These are phyloP conservation scores for Cladosporium austrohemisphaericum DNA, from an alignment of 2,329 filamentous ascomycete species.

Conservation along the genomic window DNA sequence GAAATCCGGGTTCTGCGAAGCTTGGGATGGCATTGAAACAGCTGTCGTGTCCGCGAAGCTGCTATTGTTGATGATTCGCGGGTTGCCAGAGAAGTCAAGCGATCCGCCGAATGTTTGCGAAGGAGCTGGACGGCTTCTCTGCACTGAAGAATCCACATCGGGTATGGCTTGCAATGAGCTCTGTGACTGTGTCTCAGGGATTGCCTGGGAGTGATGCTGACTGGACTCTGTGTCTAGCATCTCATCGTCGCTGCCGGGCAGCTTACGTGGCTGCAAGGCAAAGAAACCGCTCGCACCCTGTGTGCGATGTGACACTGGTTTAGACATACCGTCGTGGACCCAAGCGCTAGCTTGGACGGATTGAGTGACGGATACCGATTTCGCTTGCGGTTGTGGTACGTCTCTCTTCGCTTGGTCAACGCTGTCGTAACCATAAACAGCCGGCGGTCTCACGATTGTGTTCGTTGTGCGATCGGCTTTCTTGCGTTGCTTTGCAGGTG, in stretches of 20 bases:
- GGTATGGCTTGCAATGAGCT: slow-evolving; percentile 13
- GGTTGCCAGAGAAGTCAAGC: slow-evolving; percentile 3
- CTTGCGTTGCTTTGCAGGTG: slow-evolving; percentile 2
- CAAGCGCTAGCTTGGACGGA: slow-evolving; percentile 12
- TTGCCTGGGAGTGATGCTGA: too few species aligned
- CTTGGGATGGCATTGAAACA: background rate
- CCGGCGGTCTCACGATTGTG: background rate
- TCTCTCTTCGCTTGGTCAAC: slow-evolving; percentile 2
- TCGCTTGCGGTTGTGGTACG: background rate
- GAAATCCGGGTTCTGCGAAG: background rate
- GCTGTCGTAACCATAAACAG: background rate
- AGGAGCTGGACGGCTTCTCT: background rate
- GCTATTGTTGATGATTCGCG: background rate
- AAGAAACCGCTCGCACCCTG: too few species aligned
- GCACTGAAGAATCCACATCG: background rate
- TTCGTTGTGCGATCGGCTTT: slow-evolving; percentile 8
- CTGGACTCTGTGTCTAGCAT: background rate
- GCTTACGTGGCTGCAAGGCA: too few species aligned
- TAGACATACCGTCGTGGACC: too few species aligned
- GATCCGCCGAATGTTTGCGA: background rate
- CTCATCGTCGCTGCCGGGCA: too few species aligned
- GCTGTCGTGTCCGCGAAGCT: background rate
- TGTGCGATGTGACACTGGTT: too few species aligned
- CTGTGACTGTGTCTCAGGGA: too few species aligned
- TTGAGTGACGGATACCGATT: slow-evolving; percentile 17